Evolutionary conservation across 2,329 filamentous ascomycete genomes (phyloP).

Genomic region (Coniochaeta sp.): DNA sequence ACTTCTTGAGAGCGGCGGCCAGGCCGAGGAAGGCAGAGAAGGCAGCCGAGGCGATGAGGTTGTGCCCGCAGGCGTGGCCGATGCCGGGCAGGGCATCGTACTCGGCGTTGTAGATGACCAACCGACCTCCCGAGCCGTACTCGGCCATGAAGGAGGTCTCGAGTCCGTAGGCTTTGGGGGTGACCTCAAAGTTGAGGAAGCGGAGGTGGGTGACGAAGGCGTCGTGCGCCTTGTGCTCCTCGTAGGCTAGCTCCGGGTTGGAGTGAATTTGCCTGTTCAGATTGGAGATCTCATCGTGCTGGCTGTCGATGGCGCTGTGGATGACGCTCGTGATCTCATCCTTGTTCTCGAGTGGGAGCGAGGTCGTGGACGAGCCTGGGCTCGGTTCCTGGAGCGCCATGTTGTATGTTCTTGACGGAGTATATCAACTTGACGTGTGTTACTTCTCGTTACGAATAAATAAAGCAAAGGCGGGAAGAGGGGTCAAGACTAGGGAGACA

Average conservation of each 20-base stretch:
- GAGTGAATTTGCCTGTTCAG: conserved; percentile 25
- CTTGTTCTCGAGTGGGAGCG: background rate
- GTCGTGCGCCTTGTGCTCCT: conserved; percentile 45
- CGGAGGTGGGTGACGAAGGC: conserved; percentile 38
- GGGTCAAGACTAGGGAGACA: no score
- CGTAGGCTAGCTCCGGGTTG: conserved; percentile 43
- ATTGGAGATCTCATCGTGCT: conserved; percentile 11
- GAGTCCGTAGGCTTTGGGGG: conserved; percentile 41
- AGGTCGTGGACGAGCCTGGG: background rate
- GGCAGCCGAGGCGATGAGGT: conserved; percentile 34
- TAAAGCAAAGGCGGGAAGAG: no score
- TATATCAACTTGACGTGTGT: background rate
- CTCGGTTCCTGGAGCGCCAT: background rate
- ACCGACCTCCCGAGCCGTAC: conserved; percentile 31
- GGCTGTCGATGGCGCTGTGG: conserved; percentile 10
- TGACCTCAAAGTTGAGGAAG: conserved; percentile 36
- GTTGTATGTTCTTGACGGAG: background rate
- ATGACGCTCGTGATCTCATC: conserved; percentile 8
- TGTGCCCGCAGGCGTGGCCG: conserved; percentile 39
- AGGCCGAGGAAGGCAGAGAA: conserved; percentile 32
- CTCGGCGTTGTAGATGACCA: conserved; percentile 35
- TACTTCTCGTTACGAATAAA: no score
- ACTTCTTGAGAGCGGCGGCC: conserved; percentile 22
- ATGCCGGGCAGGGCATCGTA: conserved; percentile 41
- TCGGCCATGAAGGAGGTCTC: conserved; percentile 43